Evolutionary conservation across 2,329 filamentous ascomycete genomes (phyloP).

Genomic region (Mollisia scopiformis): DNA sequence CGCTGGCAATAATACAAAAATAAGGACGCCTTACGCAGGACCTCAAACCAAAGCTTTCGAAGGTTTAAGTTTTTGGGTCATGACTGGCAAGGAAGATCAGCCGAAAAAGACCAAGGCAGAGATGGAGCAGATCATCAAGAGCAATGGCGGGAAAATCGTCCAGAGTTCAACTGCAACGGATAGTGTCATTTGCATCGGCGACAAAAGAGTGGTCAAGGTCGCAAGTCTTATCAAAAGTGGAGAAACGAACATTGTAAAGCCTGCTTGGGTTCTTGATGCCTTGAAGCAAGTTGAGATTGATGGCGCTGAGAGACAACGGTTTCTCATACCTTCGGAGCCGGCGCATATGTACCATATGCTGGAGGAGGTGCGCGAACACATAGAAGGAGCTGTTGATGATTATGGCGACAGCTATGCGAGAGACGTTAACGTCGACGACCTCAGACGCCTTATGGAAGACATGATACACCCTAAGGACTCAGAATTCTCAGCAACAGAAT

Average conservation of each 20-base stretch:
- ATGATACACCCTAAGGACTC: conserved; percentile 52
- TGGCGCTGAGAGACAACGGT: conserved; percentile 46
- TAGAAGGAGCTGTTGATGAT: conserved; percentile 68
- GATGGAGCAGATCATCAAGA: conserved; percentile 80
- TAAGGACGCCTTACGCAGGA: conserved; percentile 55
- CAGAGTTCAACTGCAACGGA: conserved; percentile 69
- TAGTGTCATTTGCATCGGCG: conserved; percentile 74
- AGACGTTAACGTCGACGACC: conserved; percentile 66
- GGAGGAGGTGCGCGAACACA: conserved; percentile 54
- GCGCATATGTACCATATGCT: conserved; percentile 74
- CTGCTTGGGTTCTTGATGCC: conserved; percentile 80
- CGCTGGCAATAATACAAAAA: conserved; percentile 64
- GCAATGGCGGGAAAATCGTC: conserved; percentile 78
- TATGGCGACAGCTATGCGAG: conserved; percentile 85
- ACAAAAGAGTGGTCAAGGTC: conserved; percentile 80
- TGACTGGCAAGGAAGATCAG: conserved; percentile 74
- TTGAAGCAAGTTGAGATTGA: conserved; percentile 56
- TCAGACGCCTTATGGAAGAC: conserved; percentile 52
- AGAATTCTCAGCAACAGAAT: conserved; percentile 48
- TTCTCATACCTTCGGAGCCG: conserved; percentile 65
- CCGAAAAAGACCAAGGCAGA: conserved; percentile 76
- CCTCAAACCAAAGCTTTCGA: conserved; percentile 70
- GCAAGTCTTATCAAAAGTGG: conserved; percentile 78
- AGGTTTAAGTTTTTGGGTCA: conserved; percentile 78
- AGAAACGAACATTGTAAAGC: conserved; percentile 72